Evolutionary conservation across 2,329 filamentous ascomycete species (phyloP), one percentile per base, ranked within the genome.

Genomic region (Aspergillus terreus): DNA sequence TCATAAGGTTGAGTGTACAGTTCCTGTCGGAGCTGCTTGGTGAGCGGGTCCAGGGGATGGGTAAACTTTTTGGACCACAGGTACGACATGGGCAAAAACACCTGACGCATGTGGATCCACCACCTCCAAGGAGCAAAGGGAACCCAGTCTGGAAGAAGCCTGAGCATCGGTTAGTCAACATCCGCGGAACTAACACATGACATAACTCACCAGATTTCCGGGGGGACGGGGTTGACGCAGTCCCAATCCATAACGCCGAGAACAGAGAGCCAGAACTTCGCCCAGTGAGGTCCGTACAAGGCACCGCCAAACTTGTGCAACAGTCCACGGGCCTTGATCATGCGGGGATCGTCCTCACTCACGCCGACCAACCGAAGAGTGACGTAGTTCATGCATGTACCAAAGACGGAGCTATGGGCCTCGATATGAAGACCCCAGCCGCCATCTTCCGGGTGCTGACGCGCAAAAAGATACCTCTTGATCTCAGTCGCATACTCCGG

Each of bases 91-190:
- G 92, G 87, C 45, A 96, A 70, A 64, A 92, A 96, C n/a, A 99
- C 92, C 71, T 88, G 85, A n/a, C 94, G 90, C 71, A 96, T 96
- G 63, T 99, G 94, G 63, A 97, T 89, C 92, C 92, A 96, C 92
- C 92, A 96, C 59, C 90, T 79, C 90, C 91, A 95, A 0, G 92
- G 92, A 4, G 90, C 85, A 64, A 96, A 81, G 1, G 92, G 92
- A 3, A 90, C 81, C 90, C 90, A 96, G 69, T 96, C 89, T 0
- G 92, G 92, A 3, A 96, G 75, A 38, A 96, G 78, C 78, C 77
- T 79, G 50, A 4, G 33, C 19, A 46, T 43, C 47, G 41, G 25
- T 47, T 50, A 45, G 17, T 41, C 57, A 47, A 64, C 53, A 30
- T 47, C 36, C 44, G 6, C 27, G 2, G 47, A 47, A 7, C 14